Evolutionary conservation across 768 basidiomycete species (phyloP), one percentile per base, ranked within the genome.

Genomic region (Auricularia heimuer): DNA sequence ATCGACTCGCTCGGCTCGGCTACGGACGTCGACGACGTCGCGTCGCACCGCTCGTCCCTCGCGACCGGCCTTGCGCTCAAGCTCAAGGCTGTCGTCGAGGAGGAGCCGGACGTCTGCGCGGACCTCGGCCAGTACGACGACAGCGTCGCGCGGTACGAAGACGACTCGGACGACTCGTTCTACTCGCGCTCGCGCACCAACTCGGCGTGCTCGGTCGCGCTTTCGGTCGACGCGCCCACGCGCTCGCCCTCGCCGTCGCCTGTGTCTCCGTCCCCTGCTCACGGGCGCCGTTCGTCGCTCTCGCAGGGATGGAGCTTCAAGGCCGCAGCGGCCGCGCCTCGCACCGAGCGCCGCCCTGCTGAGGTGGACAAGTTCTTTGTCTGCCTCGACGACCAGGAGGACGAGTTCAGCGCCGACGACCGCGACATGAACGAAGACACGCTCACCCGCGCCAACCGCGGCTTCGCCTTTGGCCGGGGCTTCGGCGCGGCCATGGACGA

Each of bases 281-380:
- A 81, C 63, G 66, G 65, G 10, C 68, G 75, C 16, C 72, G 65
- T 29, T 75, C 75, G 16, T 85, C 85, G 1, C 78, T 89, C 29
- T 83, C 83, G n/a, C 85, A 83, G 74, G 79, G 79, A 0, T 90
- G 89, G 89, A 85, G 86, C 0, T 91, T 90, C 73, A 70, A 70
- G 45, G 21, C 62, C 63, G 34, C 51, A 36, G 33, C 63, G 3
- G 29, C 1, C 73, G 73, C 71, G 56, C 68, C 69, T 63, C 70
- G 3, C 45, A 62, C 35, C 37, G 62, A 62, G 62, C 45, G 39
- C 36, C 21, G 35, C 12, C 6, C 39, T 12, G 80, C 83, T 21
- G 82, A 85, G n/a, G 77, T 88, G 8, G 90, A 92, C 71, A 81
- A 79, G 39, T 92, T 92, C 80, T 92, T 92, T 69, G 85, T 83